Base-by-base conservation (phyloP, 371 early-diverging fungal species). In the Umbelopsis sp. region DNA sequence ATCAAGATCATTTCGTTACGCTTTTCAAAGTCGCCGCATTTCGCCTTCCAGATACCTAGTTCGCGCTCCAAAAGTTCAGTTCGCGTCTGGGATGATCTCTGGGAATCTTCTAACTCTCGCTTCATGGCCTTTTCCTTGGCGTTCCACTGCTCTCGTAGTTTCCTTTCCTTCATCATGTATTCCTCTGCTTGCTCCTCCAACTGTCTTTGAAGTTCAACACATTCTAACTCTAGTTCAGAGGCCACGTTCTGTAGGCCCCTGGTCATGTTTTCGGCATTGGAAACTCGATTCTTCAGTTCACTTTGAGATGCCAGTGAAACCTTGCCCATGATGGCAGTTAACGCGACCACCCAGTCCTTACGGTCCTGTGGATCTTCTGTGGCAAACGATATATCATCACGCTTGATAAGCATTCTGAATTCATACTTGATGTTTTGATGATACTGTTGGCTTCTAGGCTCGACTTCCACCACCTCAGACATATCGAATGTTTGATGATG, bases 291-390 rank as follows among this genome's bases (percentile, higher is more conserved):
- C 16, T 80, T 77, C 11, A 84, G 74, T 18, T 81, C 80, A 35
- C 72, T 81, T 68, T 84, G 84, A 6, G 74, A 78, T 16, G 82
- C 84, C 18, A 81, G 73, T 0, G 84, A 81, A 1, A 84, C 80
- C 46, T 84, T 84, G 29, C 84, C 84, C 84, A 81, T 80, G 48
- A 84, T 81, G 1, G 84, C 78, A 4, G 84, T 79, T 18, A 84
- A 51, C 1, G 84, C 77, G 35, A 77, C 76, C 2, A 84, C 72
- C 84, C 84, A 84, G 29, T 76, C 82, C 57, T 81, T 81, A 5
- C 84, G 75, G 10, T 73, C 57, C 10, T 73, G 65, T 45, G 76
- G 67, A 50, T 81, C 84, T n/a, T 84, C 84, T 10, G 80, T 79
- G 4, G 79, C 84, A 9, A 84, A 44, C 10, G 75, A 62, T 2